Percentiles rank a stretch among this genome's conserved stretches.
These are phyloP conservation scores for Solanum chiquidenum DNA, from an alignment of 257 asterid species.

Conservation along the genomic window DNA sequence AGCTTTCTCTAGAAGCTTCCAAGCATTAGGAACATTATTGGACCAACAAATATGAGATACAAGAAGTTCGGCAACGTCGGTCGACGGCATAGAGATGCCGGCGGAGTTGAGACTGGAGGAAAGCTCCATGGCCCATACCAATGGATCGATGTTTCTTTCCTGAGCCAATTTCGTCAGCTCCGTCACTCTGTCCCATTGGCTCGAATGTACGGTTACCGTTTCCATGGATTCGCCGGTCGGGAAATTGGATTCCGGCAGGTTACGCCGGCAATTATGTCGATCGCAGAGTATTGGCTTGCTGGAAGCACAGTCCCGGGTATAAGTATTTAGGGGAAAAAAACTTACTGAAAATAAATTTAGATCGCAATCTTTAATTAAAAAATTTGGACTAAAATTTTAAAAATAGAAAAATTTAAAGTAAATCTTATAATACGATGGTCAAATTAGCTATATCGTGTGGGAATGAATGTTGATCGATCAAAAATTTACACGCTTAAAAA, in stretches of 20 bases:
- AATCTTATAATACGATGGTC: background rate
- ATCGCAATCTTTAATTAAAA: background rate
- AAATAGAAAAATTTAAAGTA: background rate
- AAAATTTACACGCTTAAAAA: background rate
- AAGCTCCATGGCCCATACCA: slow-evolving; percentile 65
- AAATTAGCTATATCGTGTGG: background rate
- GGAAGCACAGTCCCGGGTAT: background rate
- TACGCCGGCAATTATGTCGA: background rate
- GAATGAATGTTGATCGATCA: background rate
- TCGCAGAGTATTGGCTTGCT: background rate
- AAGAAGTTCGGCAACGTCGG: slow-evolving; percentile 54
- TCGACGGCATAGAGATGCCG: slow-evolving; percentile 65
- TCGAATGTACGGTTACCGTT: slow-evolving; percentile 11
- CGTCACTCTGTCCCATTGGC: slow-evolving; percentile 45
- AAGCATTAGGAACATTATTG: slow-evolving; percentile 61
- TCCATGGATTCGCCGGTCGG: background rate
- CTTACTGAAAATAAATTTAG: background rate
- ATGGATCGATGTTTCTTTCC: slow-evolving; percentile 69
- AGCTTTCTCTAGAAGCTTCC: slow-evolving; percentile 92
- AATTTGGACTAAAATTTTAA: background rate
- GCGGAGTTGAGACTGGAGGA: slow-evolving; percentile 52
- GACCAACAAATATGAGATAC: slow-evolving; percentile 84
- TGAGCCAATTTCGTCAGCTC: slow-evolving; percentile 72
- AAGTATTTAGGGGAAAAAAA: background rate
- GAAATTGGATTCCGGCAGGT: background rate